Conservation (phyloP, 352 stramenopile genomes). For the Pythium dissimile region DNA sequence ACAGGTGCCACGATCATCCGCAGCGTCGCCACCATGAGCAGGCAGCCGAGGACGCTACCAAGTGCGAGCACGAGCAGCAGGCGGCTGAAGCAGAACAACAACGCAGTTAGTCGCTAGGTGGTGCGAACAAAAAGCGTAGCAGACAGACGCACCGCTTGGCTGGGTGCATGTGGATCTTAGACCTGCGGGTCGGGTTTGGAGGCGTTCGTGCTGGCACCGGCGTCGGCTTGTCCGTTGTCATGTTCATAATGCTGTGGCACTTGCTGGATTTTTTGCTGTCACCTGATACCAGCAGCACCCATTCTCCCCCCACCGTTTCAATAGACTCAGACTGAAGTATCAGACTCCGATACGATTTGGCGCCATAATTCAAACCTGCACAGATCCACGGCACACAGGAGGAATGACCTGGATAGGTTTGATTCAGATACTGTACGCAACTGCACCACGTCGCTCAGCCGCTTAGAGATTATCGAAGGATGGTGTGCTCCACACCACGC, state of each 20-base stretch:
- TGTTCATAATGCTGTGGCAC: not conserved
- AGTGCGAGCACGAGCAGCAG: constrained; percentile 16
- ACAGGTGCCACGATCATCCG: constrained; percentile 12
- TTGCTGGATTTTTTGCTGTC: not conserved
- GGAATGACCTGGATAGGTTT: constrained; percentile 9
- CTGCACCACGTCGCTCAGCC: constrained; percentile 5
- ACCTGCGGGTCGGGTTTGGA: not conserved
- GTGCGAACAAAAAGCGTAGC: not conserved
- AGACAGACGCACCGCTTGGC: constrained; percentile 19
- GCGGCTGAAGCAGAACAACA: constrained; percentile 1
- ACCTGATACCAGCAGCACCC: constrained; percentile 10
- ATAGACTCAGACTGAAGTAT: not conserved
- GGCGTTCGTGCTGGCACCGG: not conserved
- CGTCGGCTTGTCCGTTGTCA: not conserved
- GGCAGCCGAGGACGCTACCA: constrained; percentile 14
- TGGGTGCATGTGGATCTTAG: constrained; percentile 28
- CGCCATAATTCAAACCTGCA: constrained; percentile 24
- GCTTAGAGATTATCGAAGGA: not conserved
- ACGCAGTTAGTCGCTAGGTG: not conserved
- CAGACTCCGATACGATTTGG: constrained; percentile 19
- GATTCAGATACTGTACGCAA: not conserved
- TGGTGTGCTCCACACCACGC: constrained; percentile 18
- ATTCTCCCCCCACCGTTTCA: not conserved
- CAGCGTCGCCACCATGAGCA: constrained; percentile 19
- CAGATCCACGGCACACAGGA: not conserved